Base-by-base conservation (phyloP, 176 grass and related monocot genomes). In the Miscanthus lutarioriparius region DNA sequence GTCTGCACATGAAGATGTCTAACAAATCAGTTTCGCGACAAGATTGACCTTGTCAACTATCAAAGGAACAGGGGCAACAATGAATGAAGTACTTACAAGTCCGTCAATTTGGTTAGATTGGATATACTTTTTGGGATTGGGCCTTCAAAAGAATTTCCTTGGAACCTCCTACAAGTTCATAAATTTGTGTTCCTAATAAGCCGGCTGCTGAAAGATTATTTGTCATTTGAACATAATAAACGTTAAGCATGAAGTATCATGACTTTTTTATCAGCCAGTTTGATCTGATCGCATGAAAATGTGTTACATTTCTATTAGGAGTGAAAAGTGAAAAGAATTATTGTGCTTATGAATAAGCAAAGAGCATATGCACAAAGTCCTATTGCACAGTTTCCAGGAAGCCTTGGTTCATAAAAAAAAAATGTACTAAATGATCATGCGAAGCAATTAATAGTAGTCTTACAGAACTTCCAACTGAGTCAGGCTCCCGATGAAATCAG, bases 121-220 rank as follows among this genome's bases (percentile, higher is more conserved):
- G 78, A 77, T 10, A 90, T 22, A 72, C 83, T 82, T 65, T 58
- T 62, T 14, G 88, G 88, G 17, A 90, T 82, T 15, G 83, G 72
- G 6, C 88, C 83, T 67, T 90, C 40, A 44, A 90, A 90, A 66
- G 71, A 82, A 67, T 90, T 90, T 27, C 88, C 88, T 82, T 90
- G 83, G 10, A 90, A 77, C 12, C 75, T 39, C 53, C 75, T 77
- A 40, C 33, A 59, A 74, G 39, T 78, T 64, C 16, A 83, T 20
- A 73, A 39, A 13, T 64, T 86, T 51, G 1, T 40, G 15, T 10
- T 19, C 15, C 13, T 30, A 64, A 30, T 64, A 64, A 63, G 38
- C 7, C 1, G 6, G 23, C 8, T 30, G 15, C 25, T 44, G 0
- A 27, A 44, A 44, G 6, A 4, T 30, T 27, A 27, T 63, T 63